Evolutionary conservation across 805 yeast genomes (phyloP).

Genomic region (Peterozyma xylosa): DNA sequence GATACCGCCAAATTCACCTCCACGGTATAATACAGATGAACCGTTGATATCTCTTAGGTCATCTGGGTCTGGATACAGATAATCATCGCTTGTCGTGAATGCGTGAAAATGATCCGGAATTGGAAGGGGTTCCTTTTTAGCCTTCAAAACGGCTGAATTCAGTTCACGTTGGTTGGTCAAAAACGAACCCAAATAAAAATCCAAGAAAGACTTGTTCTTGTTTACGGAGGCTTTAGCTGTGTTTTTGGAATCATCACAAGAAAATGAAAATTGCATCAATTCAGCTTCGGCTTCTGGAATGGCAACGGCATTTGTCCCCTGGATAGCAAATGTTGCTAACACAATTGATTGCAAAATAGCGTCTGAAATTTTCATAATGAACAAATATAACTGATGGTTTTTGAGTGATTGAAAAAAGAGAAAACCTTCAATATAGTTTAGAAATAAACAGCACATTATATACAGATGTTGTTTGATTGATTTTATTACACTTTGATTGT

Average conservation of each 20-base stretch:
- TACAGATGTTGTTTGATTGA: no score
- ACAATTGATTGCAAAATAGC: slow-evolving; percentile 11
- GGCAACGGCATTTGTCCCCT: slow-evolving; percentile 5
- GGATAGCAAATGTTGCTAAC: slow-evolving; percentile 2
- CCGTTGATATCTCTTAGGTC: slow-evolving; percentile 31
- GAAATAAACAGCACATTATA: no score
- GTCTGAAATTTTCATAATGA: slow-evolving; percentile 13
- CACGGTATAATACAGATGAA: slow-evolving; percentile 27
- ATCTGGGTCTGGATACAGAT: slow-evolving; percentile 26
- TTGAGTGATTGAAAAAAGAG: no score
- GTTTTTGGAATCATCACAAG: slow-evolving; percentile 2
- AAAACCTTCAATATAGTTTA: no score
- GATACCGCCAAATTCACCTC: slow-evolving; percentile 44
- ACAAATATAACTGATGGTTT: no score
- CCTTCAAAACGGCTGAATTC: slow-evolving; percentile 13
- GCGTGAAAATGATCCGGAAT: slow-evolving; percentile 21
- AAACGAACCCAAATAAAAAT: slow-evolving; percentile 25
- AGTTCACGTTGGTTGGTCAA: slow-evolving; percentile 20
- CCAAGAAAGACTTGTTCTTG: slow-evolving; percentile 22
- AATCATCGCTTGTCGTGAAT: slow-evolving; percentile 23
- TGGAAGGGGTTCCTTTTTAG: slow-evolving; percentile 21
- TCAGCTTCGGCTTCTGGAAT: slow-evolving; percentile 10
- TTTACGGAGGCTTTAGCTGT: slow-evolving; percentile 7
- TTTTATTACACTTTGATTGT: no score
- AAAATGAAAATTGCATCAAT: slow-evolving; percentile 17